Conservation (phyloP, 2,329 filamentous ascomycete genomes). For the Alternaria brassicicola region DNA sequence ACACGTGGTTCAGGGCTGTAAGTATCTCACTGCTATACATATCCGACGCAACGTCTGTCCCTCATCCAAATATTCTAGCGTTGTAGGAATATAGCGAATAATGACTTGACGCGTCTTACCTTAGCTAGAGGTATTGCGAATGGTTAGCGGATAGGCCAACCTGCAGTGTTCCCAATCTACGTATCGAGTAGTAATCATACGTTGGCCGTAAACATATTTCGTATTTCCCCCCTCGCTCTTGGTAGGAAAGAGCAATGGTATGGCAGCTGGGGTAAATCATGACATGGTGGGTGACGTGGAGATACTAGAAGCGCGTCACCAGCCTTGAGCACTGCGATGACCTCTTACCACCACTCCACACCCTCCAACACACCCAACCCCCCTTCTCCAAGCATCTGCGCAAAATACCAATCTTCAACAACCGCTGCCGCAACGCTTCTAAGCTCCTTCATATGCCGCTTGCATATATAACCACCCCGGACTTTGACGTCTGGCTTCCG, state of each 20-base stretch:
- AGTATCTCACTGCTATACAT: too few relatives aligned
- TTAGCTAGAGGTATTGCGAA: background rate
- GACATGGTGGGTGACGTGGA: background rate
- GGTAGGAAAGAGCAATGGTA: fast-evolving
- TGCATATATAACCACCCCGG: background rate
- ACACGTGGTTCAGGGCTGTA: too few relatives aligned
- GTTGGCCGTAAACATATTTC: background rate
- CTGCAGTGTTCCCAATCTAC: background rate
- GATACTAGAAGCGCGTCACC: background rate
- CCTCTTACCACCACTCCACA: background rate
- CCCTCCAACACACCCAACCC: background rate
- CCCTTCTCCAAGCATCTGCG: background rate
- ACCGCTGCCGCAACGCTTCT: background rate
- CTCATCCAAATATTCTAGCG: too few relatives aligned
- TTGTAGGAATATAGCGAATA: background rate
- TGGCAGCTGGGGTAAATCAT: background rate
- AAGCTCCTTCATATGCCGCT: background rate
- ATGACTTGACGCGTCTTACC: background rate
- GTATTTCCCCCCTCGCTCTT: too few relatives aligned
- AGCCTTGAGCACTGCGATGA: background rate
- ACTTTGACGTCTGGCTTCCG: background rate
- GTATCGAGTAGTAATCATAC: background rate
- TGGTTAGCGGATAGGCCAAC: background rate
- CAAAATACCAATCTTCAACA: background rate
- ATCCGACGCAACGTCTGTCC: too few relatives aligned